These are phyloP conservation scores for Perilla frutescens DNA, from an alignment of 257 asterid genomes.

Conservation along the genomic window DNA sequence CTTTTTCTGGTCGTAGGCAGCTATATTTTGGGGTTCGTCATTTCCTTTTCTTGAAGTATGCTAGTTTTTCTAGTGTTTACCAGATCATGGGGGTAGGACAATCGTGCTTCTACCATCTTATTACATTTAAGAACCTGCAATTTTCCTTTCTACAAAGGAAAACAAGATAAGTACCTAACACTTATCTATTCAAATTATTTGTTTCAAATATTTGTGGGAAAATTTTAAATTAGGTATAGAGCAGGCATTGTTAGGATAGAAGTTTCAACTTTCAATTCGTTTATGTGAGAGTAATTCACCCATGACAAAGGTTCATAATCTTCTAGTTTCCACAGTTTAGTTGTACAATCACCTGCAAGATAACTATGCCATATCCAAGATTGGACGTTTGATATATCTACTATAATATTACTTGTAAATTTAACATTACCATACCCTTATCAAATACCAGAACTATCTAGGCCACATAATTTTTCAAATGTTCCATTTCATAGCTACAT, in stretches of 20 bases:
- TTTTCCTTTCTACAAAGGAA: background rate
- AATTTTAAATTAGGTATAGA: background rate
- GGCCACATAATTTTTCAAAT: no score
- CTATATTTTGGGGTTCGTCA: constrained; percentile 73
- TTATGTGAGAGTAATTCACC: background rate
- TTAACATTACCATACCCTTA: no score
- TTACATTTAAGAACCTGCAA: constrained; percentile 3
- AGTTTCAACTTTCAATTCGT: background rate
- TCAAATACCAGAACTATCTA: no score
- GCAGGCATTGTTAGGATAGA: background rate
- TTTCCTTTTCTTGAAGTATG: constrained; percentile 20
- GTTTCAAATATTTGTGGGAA: no score
- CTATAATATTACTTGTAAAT: no score
- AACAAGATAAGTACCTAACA: background rate
- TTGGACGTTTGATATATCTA: no score
- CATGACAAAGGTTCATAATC: background rate
- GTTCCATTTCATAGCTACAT: no score
- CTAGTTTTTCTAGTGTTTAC: background rate
- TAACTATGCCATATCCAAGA: no score
- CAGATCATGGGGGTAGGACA: background rate
- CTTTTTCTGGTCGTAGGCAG: constrained; percentile 72
- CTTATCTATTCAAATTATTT: background rate
- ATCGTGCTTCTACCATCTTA: background rate
- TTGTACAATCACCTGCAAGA: no score
- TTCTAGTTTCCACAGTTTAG: background rate